A percentile compares a stretch with the other conserved stretches of the same genome.
Evolutionary conservation across 1,284 basidiomycete species (phyloP).

Genomic region (Rhodofomes roseus): DNA sequence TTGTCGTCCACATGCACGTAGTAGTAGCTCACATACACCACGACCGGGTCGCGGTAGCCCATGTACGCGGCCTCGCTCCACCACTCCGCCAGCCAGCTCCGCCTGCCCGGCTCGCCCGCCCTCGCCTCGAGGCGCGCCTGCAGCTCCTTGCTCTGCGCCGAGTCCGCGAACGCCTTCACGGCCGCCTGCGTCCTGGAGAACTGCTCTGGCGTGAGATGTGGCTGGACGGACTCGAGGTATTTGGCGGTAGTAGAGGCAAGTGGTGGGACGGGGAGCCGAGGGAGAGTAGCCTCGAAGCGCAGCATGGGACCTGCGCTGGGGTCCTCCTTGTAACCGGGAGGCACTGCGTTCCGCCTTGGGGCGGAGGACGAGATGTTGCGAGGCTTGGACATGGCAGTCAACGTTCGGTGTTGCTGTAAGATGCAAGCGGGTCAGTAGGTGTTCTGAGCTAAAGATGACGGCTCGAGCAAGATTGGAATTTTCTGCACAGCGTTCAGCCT

Average conservation of each 20-base stretch:
- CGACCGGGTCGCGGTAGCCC: conserved; percentile 85
- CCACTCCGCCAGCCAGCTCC: conserved; percentile 94
- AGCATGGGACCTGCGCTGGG: conserved; percentile 67
- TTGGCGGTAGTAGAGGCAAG: conserved; percentile 79
- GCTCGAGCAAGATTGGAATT: too few species aligned
- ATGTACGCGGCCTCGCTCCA: conserved; percentile 95
- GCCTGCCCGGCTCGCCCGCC: conserved; percentile 54
- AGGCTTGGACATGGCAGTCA: conserved; percentile 29
- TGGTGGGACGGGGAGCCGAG: conserved; percentile 80
- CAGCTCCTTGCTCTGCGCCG: conserved; percentile 70
- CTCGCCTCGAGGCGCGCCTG: conserved; percentile 79
- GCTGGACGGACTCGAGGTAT: conserved; percentile 82
- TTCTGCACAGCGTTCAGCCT: background rate
- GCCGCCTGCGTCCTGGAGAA: conserved; percentile 55
- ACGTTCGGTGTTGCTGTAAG: conserved; percentile 15
- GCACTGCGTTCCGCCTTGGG: conserved; percentile 27
- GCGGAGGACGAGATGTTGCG: conserved; percentile 33
- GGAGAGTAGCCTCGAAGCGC: conserved; percentile 77
- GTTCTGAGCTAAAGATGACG: too few species aligned
- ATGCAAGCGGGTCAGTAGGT: background rate
- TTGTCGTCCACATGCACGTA: conserved; percentile 83
- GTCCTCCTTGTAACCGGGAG: conserved; percentile 42
- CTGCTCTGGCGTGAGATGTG: conserved; percentile 65
- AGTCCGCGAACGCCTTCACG: conserved; percentile 71
- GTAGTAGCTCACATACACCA: conserved; percentile 95